A percentile compares a stretch with the other conserved stretches of the same genome.
These are phyloP conservation scores for Physaria fendleri DNA, from an alignment of 345 rosid species.

Conservation along the genomic window DNA sequence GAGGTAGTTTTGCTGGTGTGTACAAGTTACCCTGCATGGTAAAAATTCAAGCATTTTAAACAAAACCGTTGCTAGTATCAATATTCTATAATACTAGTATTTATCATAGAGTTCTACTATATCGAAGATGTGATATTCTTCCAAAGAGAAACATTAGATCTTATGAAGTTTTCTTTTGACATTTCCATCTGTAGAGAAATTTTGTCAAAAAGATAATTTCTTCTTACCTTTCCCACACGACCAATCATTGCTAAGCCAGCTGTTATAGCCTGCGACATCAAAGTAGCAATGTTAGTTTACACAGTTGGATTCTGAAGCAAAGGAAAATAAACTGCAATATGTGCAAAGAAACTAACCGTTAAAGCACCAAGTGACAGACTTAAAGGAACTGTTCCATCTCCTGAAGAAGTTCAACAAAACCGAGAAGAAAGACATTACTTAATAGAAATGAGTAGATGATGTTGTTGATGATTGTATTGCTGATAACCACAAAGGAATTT, in stretches of 20 bases:
- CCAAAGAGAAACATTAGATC: not conserved
- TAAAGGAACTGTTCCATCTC: constrained; percentile 87
- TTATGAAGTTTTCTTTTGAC: not conserved
- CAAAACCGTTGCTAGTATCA: not conserved
- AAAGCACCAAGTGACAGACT: constrained; percentile 67
- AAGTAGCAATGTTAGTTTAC: not conserved
- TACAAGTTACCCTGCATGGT: constrained; percentile 62
- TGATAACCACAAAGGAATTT: not conserved
- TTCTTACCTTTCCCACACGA: constrained; percentile 74
- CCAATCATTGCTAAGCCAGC: constrained; percentile 84
- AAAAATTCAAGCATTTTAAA: constrained; percentile 6
- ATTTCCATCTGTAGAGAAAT: not conserved
- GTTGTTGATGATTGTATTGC: not conserved
- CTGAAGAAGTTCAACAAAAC: constrained; percentile 37
- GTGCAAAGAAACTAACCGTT: constrained; percentile 44
- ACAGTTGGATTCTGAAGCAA: not conserved
- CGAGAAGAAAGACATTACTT: not conserved
- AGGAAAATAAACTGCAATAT: not conserved
- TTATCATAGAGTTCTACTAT: not conserved
- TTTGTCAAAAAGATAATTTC: not conserved
- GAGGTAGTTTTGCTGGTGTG: constrained; percentile 72
- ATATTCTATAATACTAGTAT: not conserved
- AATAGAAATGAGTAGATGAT: not conserved
- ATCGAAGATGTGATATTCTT: not conserved
- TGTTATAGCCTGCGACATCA: constrained; percentile 64